These are phyloP conservation scores for Ramalina peruviana DNA, from an alignment of 495 filamentous ascomycete species.

Conservation along the genomic window DNA sequence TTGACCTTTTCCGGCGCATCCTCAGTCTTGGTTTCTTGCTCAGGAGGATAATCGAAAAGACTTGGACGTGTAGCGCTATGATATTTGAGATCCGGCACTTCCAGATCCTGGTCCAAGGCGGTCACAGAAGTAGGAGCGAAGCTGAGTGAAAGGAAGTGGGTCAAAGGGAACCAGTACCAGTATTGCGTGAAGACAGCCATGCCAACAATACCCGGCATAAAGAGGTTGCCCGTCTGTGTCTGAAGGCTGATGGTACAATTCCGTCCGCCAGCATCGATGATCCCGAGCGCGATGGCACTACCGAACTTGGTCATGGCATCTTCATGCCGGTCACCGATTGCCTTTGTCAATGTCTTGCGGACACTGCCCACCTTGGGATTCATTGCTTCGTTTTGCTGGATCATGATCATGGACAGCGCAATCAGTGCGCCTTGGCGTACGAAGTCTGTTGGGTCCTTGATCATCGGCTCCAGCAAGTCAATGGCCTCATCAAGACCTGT, in stretches of 20 bases:
- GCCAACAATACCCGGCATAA: conserved; percentile 93
- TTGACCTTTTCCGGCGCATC: conserved; percentile 90
- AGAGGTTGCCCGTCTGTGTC: conserved; percentile 93
- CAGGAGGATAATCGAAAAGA: conserved; percentile 94
- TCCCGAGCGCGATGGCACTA: conserved; percentile 82
- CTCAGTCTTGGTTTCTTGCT: conserved; percentile 85
- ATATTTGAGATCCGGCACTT: conserved; percentile 92
- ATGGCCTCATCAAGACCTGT: conserved; percentile 95
- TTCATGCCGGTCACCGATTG: conserved; percentile 88
- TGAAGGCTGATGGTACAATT: conserved; percentile 98
- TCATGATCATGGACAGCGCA: conserved; percentile 88
- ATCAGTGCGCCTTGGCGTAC: conserved; percentile 97
- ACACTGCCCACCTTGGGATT: conserved; percentile 77
- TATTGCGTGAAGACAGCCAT: conserved; percentile 98
- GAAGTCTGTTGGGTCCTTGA: conserved; percentile 98
- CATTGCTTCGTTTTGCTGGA: conserved; percentile 94
- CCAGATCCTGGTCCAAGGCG: conserved; percentile 81
- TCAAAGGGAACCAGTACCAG: conserved; percentile 99
- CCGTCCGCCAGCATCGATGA: conserved; percentile 94
- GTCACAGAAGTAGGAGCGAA: conserved; percentile 93
- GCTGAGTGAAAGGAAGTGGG: conserved; percentile 88
- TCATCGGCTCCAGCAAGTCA: conserved; percentile 95
- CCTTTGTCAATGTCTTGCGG: conserved; percentile 75
- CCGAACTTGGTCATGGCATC: conserved; percentile 99
- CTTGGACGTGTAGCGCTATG: conserved; percentile 88